Base-by-base conservation (phyloP, 768 basidiomycete species). In the Cystoderma amianthinum region DNA sequence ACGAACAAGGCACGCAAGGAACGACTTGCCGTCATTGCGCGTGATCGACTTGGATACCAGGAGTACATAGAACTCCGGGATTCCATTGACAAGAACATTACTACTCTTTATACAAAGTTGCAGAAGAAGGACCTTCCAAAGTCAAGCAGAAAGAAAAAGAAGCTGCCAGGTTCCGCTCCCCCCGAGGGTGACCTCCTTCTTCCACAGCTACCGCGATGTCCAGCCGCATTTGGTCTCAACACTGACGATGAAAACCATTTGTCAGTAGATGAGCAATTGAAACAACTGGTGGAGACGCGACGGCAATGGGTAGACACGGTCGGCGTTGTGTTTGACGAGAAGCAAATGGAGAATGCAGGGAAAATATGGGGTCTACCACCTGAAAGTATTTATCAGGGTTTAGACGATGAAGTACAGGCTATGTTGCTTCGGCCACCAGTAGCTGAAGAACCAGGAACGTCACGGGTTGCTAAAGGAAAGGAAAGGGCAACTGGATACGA, bases 51-150 rank as follows among this genome's bases (percentile, higher is more conserved):
- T 13, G 92, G 83, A 4, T 89, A 91, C 56, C 88, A 91, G 53
- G 95, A 98, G 54, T 98, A 95, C 64, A 62, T 89, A 43, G 85
- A 89, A 21, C 60, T 78, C 5, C 79, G 93, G 13, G 92, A 95
- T 47, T 72, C 83, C 3, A 75, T 98, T 37, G 94, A 98, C 68
- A 85, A 80, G 66, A 81, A 82, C 50, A 89, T 97, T 56, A 68
- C 74, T 35, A 69, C 65, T 13, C 67, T 82, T 7, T 96, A 85
- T 65, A 56, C 75, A 39, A 91, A 86, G 60, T 71, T 93, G 36
- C 84, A 89, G 67, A 84, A 86, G 67, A 90, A 85, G 59, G 83
- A 85, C 41, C 73, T 62, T 3, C 80, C 81, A 10, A 91, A 90
- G 61, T 62, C 75, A 12, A 78, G 75, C 59, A 86, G 85, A 74